Evolutionary conservation across 108 stramenopile species (phyloP).

Genomic region (Conticribra weissflogii): DNA sequence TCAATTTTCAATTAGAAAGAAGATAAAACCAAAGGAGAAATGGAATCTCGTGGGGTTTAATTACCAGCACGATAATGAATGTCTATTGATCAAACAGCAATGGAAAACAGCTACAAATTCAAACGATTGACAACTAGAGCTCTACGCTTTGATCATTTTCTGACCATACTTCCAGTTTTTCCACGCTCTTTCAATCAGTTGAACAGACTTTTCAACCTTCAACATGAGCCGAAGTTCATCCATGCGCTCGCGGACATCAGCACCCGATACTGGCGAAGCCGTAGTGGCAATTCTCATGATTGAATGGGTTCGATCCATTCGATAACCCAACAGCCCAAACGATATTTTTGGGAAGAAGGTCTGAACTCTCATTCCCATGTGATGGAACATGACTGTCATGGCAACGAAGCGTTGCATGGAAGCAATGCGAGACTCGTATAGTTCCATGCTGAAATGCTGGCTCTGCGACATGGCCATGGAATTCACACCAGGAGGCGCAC

Average conservation of each 20-base stretch:
- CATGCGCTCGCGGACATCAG: constrained; percentile 9
- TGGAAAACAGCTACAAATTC: no score
- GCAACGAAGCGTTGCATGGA: constrained; percentile 55
- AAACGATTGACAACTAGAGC: no score
- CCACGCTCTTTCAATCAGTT: constrained; percentile 49
- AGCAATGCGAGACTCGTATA: constrained; percentile 64
- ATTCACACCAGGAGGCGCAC: constrained; percentile 26
- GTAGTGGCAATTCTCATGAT: constrained; percentile 17
- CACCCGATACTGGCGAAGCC: constrained; percentile 14
- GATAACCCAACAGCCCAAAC: constrained; percentile 22
- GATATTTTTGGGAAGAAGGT: constrained; percentile 31
- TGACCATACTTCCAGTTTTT: constrained; percentile 15
- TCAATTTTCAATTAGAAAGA: no score
- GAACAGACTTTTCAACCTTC: constrained; percentile 51
- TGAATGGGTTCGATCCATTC: constrained; percentile 14
- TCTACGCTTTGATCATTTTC: no score
- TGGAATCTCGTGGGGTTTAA: no score
- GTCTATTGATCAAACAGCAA: no score
- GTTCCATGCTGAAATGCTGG: constrained; percentile 50
- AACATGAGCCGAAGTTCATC: constrained; percentile 17
- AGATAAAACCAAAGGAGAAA: no score
- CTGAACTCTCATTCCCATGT: constrained; percentile 54
- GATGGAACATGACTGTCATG: constrained; percentile 66
- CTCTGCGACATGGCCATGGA: constrained; percentile 39
- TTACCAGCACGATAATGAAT: no score